Evolutionary conservation across 148 eudicot genomes (phyloP).

Genomic region (Fagopyrum tataricum): DNA sequence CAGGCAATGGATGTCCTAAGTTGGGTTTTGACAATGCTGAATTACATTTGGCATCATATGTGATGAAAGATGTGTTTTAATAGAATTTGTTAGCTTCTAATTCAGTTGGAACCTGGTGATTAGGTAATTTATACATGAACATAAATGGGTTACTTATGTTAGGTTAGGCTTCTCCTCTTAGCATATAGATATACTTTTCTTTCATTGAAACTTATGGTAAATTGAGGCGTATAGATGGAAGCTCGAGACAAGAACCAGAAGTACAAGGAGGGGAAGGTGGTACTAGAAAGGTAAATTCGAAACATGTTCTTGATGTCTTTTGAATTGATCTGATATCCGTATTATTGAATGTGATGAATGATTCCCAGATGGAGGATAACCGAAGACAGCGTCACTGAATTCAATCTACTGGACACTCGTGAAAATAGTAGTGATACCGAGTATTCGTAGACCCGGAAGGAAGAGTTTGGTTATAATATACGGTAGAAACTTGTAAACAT

Average conservation of each 20-base stretch:
- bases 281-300: constrained; percentile 9
- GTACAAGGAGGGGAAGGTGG: constrained; percentile 15
- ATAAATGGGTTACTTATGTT: neutral
- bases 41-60: too few relatives aligned
- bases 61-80: too few relatives aligned
- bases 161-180: neutral
- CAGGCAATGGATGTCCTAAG: too few relatives aligned
- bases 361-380: constrained; percentile 11
- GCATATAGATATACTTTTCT: neutral
- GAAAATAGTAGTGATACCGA: constrained; percentile 1
- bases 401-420: neutral
- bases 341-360: neutral
- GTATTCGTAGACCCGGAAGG: neutral
- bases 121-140: too few relatives aligned
- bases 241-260: constrained; percentile 16
- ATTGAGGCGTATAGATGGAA: neutral
- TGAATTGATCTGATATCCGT: neutral
- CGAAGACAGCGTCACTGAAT: constrained; percentile 1
- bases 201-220: neutral
- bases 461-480: neutral
- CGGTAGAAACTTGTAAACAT: neutral
- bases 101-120: too few relatives aligned
- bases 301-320: neutral
- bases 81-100: too few relatives aligned
- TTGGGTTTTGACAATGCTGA: too few relatives aligned